Percentiles rank a stretch among this genome's conserved stretches.
Conservation (phyloP, 495 filamentous ascomycete genomes). For the Penicillium goetzii region DNA sequence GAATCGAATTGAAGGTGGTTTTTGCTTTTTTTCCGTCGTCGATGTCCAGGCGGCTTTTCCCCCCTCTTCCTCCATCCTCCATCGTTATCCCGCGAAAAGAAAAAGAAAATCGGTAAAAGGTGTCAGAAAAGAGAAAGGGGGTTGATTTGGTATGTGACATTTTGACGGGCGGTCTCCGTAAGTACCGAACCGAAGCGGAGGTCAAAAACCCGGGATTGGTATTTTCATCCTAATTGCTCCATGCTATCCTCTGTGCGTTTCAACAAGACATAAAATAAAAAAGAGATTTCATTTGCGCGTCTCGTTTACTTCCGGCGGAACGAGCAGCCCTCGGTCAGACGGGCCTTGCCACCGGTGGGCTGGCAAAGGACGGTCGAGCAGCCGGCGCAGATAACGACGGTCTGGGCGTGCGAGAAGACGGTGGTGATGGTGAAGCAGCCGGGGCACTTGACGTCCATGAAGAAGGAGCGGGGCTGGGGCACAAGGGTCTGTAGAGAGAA, state of each 20-base stretch:
- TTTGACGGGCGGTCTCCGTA: conserved; percentile 32
- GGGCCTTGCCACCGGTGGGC: conserved; percentile 96
- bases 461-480: conserved; percentile 95
- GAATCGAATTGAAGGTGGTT: conserved; percentile 6
- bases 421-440: conserved; percentile 99
- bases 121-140: conserved; percentile 26
- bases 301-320: conserved; percentile 96
- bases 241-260: conserved; percentile 41
- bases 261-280: conserved; percentile 38
- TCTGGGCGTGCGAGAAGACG: conserved; percentile 99
- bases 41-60: neutral
- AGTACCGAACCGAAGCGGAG: conserved; percentile 29
- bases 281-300: conserved; percentile 39
- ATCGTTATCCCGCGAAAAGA: conserved; percentile 18
- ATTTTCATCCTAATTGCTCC: conserved; percentile 42
- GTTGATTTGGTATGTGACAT: conserved; percentile 41
- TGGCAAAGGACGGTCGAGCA: conserved; percentile 98
- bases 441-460: conserved; percentile 99
- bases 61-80: neutral
- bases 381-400: conserved; percentile 98
- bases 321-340: conserved; percentile 97
- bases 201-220: conserved; percentile 32
- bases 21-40: neutral
- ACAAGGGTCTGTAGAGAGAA: conserved; percentile 72
- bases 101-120: conserved; percentile 5